A percentile compares a stretch with the other conserved stretches of the same genome.
Evolutionary conservation across 805 yeast genomes (phyloP).

Genomic region (Hanseniaspora vineae): DNA sequence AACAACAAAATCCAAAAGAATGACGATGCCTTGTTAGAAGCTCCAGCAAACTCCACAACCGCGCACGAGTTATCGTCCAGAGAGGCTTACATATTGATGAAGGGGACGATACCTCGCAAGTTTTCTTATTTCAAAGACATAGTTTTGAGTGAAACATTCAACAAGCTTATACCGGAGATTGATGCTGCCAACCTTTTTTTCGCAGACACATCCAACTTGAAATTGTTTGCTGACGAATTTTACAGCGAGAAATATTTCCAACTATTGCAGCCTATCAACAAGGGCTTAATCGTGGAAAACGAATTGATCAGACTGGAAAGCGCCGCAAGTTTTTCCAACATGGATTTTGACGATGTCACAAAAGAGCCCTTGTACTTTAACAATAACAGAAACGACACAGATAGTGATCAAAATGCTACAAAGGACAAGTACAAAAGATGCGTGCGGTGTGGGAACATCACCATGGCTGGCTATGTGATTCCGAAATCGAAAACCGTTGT

Average conservation of each 20-base stretch:
- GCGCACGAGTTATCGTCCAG: conserved; percentile 9
- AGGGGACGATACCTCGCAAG: conserved; percentile 45
- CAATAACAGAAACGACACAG: background rate
- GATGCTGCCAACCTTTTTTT: conserved; percentile 21
- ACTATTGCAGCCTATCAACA: conserved; percentile 24
- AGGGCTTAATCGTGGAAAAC: conserved; percentile 38
- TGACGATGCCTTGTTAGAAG: background rate
- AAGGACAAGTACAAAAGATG: conserved; percentile 29
- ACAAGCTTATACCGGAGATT: conserved; percentile 17
- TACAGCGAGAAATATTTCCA: conserved; percentile 20
- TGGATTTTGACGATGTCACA: conserved; percentile 22
- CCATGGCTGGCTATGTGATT: conserved; percentile 24
- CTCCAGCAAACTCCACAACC: conserved; percentile 14
- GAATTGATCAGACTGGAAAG: conserved; percentile 58
- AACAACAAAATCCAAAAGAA: conserved; percentile 21
- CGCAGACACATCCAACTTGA: conserved; percentile 19
- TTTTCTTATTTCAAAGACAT: conserved; percentile 19
- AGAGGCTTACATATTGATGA: conserved; percentile 35
- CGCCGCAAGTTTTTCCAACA: conserved; percentile 19
- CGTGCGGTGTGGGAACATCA: conserved; percentile 40
- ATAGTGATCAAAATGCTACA: conserved; percentile 11
- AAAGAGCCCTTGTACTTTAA: conserved; percentile 7
- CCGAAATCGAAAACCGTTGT: conserved; percentile 22
- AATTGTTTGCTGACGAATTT: conserved; percentile 20
- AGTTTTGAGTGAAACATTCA: conserved; percentile 16